Conservation (phyloP, 2,329 filamentous ascomycete genomes). For the Ceratocystis eucalypticola region DNA sequence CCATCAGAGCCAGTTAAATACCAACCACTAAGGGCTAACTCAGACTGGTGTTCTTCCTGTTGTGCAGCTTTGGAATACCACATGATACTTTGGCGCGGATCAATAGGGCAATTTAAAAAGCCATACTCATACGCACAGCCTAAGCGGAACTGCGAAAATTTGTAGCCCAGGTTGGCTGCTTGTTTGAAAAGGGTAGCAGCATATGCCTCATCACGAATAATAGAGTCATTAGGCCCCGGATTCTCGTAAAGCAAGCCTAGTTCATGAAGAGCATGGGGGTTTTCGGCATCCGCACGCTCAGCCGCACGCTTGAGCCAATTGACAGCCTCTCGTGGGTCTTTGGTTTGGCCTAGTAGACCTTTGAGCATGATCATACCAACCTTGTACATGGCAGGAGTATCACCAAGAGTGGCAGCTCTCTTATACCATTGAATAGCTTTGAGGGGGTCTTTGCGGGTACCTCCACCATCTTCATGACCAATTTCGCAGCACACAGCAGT, state of each 20-base stretch:
- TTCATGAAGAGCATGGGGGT: slow-evolving; percentile 90
- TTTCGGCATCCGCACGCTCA: slow-evolving; percentile 73
- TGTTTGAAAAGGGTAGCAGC: slow-evolving; percentile 70
- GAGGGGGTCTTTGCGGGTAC: slow-evolving; percentile 75
- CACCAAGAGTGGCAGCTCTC: slow-evolving; percentile 75
- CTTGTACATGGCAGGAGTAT: slow-evolving; percentile 95
- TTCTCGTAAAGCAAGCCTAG: slow-evolving; percentile 55
- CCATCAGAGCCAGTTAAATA: slow-evolving; percentile 85
- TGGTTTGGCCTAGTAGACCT: slow-evolving; percentile 75
- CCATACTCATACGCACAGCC: slow-evolving; percentile 87
- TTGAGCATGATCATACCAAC: slow-evolving; percentile 93
- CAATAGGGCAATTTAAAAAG: slow-evolving; percentile 65
- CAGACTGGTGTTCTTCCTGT: slow-evolving; percentile 87
- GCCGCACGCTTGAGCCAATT: slow-evolving; percentile 89
- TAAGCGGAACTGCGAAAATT: slow-evolving; percentile 83
- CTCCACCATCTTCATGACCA: slow-evolving; percentile 84
- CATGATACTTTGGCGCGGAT: slow-evolving; percentile 71
- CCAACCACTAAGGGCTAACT: slow-evolving; percentile 77
- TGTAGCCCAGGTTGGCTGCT: slow-evolving; percentile 81
- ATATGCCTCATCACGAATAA: slow-evolving; percentile 71
- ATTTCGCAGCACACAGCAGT: slow-evolving; percentile 97
- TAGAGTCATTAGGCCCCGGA: slow-evolving; percentile 51
- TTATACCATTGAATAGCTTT: slow-evolving; percentile 99
- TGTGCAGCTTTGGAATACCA: slow-evolving; percentile 89
- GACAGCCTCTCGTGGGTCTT: slow-evolving; percentile 72